These are phyloP conservation scores for Suhomyces anneliseae DNA, from an alignment of 1,139 yeast genomes.

Conservation along the genomic window DNA sequence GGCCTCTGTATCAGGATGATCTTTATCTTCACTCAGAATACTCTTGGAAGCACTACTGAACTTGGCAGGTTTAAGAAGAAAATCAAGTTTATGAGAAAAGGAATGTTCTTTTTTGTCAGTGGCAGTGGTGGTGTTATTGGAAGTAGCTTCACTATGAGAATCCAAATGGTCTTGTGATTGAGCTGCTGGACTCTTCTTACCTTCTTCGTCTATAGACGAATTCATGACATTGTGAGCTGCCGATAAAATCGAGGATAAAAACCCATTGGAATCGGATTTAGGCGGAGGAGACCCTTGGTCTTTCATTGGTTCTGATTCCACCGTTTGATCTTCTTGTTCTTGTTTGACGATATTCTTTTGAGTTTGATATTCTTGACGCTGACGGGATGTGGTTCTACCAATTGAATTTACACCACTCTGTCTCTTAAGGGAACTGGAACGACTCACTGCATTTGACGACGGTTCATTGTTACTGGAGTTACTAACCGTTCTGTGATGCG, in stretches of 20 bases:
- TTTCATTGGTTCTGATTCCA: slow-evolving; percentile 8
- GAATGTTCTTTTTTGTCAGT: slow-evolving; percentile 9
- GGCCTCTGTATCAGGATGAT: slow-evolving; percentile 1
- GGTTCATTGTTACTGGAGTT: slow-evolving; percentile 3
- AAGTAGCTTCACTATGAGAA: slow-evolving; percentile 3
- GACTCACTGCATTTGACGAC: slow-evolving; percentile 2
- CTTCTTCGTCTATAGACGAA: slow-evolving; percentile 12
- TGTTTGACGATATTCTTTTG: slow-evolving; percentile 6
- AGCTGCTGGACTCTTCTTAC: slow-evolving; percentile 3
- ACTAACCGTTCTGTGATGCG: slow-evolving; percentile 6
- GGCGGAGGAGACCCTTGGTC: slow-evolving; percentile 3
- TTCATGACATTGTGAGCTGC: slow-evolving; percentile 29
- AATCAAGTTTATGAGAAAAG: slow-evolving; percentile 20
- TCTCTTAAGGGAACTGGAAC: slow-evolving; percentile 9
- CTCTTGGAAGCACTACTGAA: slow-evolving; percentile 11
- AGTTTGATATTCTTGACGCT: slow-evolving; percentile 5
- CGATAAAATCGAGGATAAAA: slow-evolving; percentile 27
- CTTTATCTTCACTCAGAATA: slow-evolving; percentile 10
- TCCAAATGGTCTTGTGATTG: slow-evolving; percentile 3
- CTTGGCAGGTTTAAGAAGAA: slow-evolving; percentile 19
- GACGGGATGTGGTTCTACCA: not conserved
- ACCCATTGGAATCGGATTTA: slow-evolving; percentile 22
- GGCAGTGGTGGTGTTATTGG: slow-evolving; percentile 1
- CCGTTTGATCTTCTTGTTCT: slow-evolving; percentile 9
- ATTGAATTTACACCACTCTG: slow-evolving; percentile 3